Evolutionary conservation across 305 asterid genomes (phyloP).

Genomic region (Stenogyne calaminthoides): DNA sequence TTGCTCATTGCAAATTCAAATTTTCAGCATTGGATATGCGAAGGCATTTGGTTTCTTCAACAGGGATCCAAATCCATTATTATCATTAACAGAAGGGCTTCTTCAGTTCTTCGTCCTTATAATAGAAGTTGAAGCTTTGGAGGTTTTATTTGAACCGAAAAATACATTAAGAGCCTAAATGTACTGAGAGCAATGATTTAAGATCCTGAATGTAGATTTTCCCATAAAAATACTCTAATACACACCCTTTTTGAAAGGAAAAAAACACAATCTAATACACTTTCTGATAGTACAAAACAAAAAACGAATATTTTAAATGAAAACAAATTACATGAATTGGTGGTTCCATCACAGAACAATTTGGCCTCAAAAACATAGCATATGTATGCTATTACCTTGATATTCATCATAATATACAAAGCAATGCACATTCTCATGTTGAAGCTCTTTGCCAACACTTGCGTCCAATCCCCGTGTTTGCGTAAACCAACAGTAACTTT

Average conservation of each 20-base stretch:
- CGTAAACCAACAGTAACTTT: conserved; percentile 82
- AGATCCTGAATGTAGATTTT: too few relatives aligned
- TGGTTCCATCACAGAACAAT: background rate
- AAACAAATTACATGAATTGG: background rate
- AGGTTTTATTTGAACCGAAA: too few relatives aligned
- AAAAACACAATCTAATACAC: background rate
- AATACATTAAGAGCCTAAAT: too few relatives aligned
- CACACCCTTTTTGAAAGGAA: background rate
- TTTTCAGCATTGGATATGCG: too few relatives aligned
- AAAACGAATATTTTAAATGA: background rate
- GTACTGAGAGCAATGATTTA: too few relatives aligned
- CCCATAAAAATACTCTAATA: too few relatives aligned
- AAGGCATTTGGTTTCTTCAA: too few relatives aligned
- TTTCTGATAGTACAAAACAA: background rate
- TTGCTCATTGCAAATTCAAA: too few relatives aligned
- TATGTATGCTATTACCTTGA: background rate
- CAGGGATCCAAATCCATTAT: too few relatives aligned
- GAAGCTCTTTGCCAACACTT: conserved; percentile 29
- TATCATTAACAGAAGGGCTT: too few relatives aligned
- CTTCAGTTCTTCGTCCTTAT: too few relatives aligned
- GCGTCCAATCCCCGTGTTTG: conserved; percentile 94
- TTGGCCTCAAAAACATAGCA: background rate
- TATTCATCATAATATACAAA: background rate
- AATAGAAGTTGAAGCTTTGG: too few relatives aligned
- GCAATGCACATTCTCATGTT: conserved; percentile 7